A percentile compares a stretch with the other conserved stretches of the same genome.
Evolutionary conservation across 495 filamentous ascomycete species (phyloP).

Genomic region (Lepraria neglecta): DNA sequence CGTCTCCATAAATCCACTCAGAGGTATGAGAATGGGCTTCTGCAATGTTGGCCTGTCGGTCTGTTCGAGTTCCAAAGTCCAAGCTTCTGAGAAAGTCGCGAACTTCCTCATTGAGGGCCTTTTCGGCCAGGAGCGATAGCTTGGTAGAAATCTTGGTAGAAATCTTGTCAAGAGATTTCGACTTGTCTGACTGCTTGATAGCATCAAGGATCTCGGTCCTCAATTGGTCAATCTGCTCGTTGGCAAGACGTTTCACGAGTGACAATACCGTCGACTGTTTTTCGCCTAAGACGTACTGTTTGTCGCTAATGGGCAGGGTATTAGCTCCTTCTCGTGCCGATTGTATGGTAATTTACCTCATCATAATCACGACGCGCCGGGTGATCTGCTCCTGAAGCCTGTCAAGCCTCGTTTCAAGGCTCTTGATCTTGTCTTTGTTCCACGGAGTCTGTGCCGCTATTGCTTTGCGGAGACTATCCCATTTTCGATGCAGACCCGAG

Average conservation of each 20-base stretch:
- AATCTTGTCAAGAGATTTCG: not conserved
- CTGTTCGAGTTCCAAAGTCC: not conserved
- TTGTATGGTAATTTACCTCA: slow-evolving; percentile 10
- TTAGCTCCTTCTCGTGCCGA: not conserved
- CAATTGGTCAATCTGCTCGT: not conserved
- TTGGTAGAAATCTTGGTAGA: not conserved
- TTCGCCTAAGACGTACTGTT: not conserved
- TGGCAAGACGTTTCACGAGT: slow-evolving; percentile 5
- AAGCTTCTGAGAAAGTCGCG: slow-evolving; percentile 9
- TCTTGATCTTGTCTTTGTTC: slow-evolving; percentile 14
- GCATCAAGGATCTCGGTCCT: slow-evolving; percentile 2
- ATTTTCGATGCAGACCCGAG: not conserved
- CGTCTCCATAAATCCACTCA: slow-evolving; percentile 15
- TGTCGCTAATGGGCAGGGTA: not conserved
- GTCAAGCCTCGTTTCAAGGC: slow-evolving; percentile 2
- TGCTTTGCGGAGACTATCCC: slow-evolving; percentile 8
- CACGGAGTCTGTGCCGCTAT: slow-evolving; percentile 1
- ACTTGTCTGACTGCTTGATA: not conserved
- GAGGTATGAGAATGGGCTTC: slow-evolving; percentile 10
- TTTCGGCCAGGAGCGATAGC: slow-evolving; percentile 8
- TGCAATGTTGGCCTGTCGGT: slow-evolving; percentile 10
- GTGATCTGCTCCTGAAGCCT: slow-evolving; percentile 4
- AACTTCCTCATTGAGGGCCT: slow-evolving; percentile 1
- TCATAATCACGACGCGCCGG: slow-evolving; percentile 9
- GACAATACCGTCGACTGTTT: slow-evolving; percentile 1